phyloP scores from a whole-genome alignment of 371 early-diverging fungal species.

The Chytridium lagenaria region DNA sequence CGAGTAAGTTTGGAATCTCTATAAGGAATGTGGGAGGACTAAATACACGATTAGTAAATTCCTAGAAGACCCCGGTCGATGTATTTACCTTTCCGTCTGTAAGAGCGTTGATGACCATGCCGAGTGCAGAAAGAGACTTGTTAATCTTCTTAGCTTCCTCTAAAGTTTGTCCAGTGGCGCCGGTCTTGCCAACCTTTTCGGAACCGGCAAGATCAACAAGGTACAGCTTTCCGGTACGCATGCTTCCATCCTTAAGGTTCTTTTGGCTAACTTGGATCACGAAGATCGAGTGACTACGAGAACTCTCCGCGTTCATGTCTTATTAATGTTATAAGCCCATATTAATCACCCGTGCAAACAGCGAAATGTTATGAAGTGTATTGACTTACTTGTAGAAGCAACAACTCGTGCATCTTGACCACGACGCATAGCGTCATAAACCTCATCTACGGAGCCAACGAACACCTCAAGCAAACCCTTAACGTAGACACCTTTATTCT shows the following conservation, averaged over 20 bases:
- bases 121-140: constrained; percentile 95
- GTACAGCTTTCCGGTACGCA: constrained; percentile 88
- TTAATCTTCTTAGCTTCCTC: constrained; percentile 99
- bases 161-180: constrained; percentile 96
- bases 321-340: background rate
- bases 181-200: constrained; percentile 95
- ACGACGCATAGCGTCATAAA: constrained; percentile 90
- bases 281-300: constrained; percentile 97
- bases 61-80: background rate
- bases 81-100: constrained; percentile 80
- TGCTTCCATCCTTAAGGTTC: constrained; percentile 87
- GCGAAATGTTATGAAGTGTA: constrained; percentile 15
- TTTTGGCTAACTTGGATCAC: constrained; percentile 94
- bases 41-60: constrained; percentile 24
- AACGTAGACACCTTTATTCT: constrained; percentile 92
- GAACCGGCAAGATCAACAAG: constrained; percentile 99
- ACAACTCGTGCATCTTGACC: constrained; percentile 91
- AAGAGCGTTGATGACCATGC: constrained; percentile 98
- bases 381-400: constrained; percentile 80
- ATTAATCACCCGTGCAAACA: background rate
- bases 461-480: constrained; percentile 94
- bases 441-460: constrained; percentile 92
- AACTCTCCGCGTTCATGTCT: constrained; percentile 98
- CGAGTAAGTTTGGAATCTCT: constrained; percentile 98
- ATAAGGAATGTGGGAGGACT: constrained; percentile 96